Percentiles rank a stretch among this genome's conserved stretches.
These are phyloP conservation scores for Beauveria bassiana DNA, from an alignment of 2,329 filamentous ascomycete genomes.

Conservation along the genomic window DNA sequence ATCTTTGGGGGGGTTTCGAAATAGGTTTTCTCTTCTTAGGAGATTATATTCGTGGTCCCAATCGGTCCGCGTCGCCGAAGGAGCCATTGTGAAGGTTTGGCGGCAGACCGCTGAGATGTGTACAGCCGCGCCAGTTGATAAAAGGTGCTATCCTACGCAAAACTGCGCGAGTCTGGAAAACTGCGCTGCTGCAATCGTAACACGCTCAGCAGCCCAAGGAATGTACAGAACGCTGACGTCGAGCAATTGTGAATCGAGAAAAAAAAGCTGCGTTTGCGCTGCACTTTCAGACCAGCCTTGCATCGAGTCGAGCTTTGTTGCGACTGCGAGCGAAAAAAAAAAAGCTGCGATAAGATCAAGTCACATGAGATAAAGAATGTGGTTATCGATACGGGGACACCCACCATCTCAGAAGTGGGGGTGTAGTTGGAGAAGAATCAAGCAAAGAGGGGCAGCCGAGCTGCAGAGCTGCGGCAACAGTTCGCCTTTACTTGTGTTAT, in stretches of 20 bases:
- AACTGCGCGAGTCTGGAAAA: not conserved
- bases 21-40: conserved; percentile 77
- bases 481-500: not conserved
- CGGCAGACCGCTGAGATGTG: not conserved
- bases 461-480: not conserved
- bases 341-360: conserved; percentile 10
- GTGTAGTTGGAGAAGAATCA: not conserved
- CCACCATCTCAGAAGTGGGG: not conserved
- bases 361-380: conserved; percentile 9
- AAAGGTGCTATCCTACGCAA: not conserved
- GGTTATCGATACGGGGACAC: conserved; percentile 6
- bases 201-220: not conserved
- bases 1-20: conserved; percentile 80
- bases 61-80: conserved; percentile 52
- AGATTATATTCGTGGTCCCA: conserved; percentile 88
- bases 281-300: not conserved
- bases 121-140: not conserved
- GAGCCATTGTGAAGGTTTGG: conserved; percentile 38
- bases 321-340: conserved; percentile 5
- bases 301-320: not conserved
- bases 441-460: not conserved
- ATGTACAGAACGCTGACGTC: not conserved
- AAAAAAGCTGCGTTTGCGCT: not conserved
- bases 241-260: not conserved
- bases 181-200: not conserved